These are phyloP conservation scores for Penicillium bialowiezense DNA, from an alignment of 495 filamentous ascomycete species.

Conservation along the genomic window DNA sequence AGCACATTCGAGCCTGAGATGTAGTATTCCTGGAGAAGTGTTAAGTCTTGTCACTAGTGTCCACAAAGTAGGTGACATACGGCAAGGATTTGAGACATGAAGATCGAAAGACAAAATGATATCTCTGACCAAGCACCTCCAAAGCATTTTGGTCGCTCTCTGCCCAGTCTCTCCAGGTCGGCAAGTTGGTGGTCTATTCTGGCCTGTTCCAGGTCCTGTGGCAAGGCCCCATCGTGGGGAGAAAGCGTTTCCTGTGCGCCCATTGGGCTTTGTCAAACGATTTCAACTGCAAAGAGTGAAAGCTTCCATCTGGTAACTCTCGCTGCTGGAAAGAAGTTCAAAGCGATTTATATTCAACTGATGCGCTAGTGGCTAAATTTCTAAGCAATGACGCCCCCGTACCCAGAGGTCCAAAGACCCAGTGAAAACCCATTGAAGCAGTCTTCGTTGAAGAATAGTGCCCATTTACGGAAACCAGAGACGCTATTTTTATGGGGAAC, in stretches of 20 bases:
- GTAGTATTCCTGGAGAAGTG: slow-evolving; percentile 64
- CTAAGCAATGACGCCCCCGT: slow-evolving; percentile 2
- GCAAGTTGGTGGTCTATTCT: slow-evolving; percentile 1
- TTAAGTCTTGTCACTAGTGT: not conserved
- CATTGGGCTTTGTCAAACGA: not conserved
- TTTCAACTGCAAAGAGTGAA: too few relatives aligned
- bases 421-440: slow-evolving; percentile 1
- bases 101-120: slow-evolving; percentile 68
- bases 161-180: slow-evolving; percentile 63
- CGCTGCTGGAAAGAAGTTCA: not conserved
- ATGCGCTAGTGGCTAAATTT: not conserved
- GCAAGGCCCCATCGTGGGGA: not conserved
- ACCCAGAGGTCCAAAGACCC: not conserved
- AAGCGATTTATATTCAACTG: not conserved
- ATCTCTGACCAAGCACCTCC: slow-evolving; percentile 57
- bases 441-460: not conserved
- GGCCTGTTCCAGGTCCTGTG: not conserved
- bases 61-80: slow-evolving; percentile 20
- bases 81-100: slow-evolving; percentile 71
- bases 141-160: slow-evolving; percentile 68
- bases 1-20: slow-evolving; percentile 85
- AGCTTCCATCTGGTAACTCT: too few relatives aligned
- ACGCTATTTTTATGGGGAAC: not conserved
- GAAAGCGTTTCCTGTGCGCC: not conserved
- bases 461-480: not conserved